These are phyloP conservation scores for Scalesia atractyloides DNA, from an alignment of 129 eudicot species.

Conservation along the genomic window DNA sequence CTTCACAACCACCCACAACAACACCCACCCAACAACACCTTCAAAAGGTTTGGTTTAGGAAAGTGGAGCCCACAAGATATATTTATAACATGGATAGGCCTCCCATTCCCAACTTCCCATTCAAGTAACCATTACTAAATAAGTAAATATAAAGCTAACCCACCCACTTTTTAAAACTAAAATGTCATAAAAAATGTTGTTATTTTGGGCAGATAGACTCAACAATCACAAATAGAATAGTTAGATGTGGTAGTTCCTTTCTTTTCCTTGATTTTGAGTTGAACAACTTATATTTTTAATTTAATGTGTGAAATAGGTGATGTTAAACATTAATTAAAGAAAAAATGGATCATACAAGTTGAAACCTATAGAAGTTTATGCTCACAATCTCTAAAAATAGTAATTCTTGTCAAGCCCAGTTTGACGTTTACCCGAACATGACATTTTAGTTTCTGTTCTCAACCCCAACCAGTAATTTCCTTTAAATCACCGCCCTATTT, in stretches of 20 bases:
- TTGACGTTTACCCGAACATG: not conserved
- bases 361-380: not conserved
- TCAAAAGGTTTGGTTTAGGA: slow-evolving; percentile 31
- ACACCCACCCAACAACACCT: slow-evolving; percentile 31
- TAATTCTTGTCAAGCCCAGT: not conserved
- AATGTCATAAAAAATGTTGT: slow-evolving; percentile 23
- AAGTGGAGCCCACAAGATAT: slow-evolving; percentile 31
- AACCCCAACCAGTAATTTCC: not conserved
- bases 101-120: slow-evolving; percentile 29
- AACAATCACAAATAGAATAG: slow-evolving; percentile 16
- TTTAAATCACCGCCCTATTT: too few relatives aligned
- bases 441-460: not conserved
- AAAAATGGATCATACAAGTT: not conserved
- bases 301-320: not conserved
- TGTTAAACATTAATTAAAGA: not conserved
- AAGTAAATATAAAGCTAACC: slow-evolving; percentile 16
- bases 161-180: slow-evolving; percentile 27
- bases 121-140: slow-evolving; percentile 20
- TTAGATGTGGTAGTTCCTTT: slow-evolving; percentile 4
- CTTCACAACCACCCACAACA: slow-evolving; percentile 44
- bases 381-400: not conserved
- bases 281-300: not conserved
- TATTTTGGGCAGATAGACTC: slow-evolving; percentile 17
- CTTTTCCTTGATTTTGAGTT: not conserved
- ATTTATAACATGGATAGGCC: slow-evolving; percentile 23